These are phyloP conservation scores for Globisporangium spiculum DNA, from an alignment of 352 stramenopile genomes.

Conservation along the genomic window DNA sequence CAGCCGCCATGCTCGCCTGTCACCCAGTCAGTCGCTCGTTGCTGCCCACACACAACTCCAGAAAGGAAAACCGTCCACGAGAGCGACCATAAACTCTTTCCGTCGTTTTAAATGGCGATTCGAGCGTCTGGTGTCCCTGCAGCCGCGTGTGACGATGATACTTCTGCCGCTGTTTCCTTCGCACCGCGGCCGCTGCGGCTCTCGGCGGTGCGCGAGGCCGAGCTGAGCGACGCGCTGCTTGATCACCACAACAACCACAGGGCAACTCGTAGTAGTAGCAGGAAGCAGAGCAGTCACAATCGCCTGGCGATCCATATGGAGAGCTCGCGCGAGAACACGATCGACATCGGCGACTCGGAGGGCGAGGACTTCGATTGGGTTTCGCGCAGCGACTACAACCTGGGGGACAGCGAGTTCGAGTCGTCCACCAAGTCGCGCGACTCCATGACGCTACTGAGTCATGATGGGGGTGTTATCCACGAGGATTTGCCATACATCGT, in stretches of 20 bases:
- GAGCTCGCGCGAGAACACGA: slow-evolving; percentile 2
- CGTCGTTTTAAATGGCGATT: background rate
- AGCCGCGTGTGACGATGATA: background rate
- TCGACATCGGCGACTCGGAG: slow-evolving; percentile 8
- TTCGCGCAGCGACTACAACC: slow-evolving; percentile 14
- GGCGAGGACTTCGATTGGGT: slow-evolving; percentile 2
- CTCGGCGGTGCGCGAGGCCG: slow-evolving; percentile 1
- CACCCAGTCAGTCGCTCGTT: background rate
- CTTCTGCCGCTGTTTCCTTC: background rate
- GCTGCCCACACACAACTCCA: background rate
- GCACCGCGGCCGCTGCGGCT: background rate
- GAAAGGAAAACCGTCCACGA: background rate
- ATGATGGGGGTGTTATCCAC: slow-evolving; percentile 18
- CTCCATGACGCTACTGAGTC: slow-evolving; percentile 16
- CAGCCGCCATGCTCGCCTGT: background rate
- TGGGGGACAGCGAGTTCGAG: slow-evolving; percentile 5
- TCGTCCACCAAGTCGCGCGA: slow-evolving; percentile 11
- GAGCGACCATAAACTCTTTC: background rate
- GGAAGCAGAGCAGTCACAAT: background rate
- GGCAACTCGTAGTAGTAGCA: background rate
- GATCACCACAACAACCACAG: background rate
- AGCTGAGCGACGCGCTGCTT: slow-evolving; percentile 4
- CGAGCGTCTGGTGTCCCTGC: background rate
- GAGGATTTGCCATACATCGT: slow-evolving; percentile 19
- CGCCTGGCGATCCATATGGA: slow-evolving; percentile 2